phyloP scores from a whole-genome alignment of 768 basidiomycete genomes.

The Tephrocybe sp. region DNA sequence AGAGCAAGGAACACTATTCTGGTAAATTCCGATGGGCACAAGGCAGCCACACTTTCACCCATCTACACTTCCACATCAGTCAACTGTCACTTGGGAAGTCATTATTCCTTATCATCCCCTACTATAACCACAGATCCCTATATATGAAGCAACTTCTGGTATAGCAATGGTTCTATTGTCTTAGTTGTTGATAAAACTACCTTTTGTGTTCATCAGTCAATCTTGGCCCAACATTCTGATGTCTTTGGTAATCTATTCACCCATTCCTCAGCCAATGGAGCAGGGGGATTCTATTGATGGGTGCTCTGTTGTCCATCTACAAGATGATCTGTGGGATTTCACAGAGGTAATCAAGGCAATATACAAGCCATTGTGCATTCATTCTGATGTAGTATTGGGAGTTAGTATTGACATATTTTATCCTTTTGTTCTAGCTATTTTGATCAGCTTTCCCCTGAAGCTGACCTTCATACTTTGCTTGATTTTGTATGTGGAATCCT shows the following conservation, averaged over 20 bases:
- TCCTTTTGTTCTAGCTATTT: slow-evolving; percentile 32
- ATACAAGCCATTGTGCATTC: slow-evolving; percentile 28
- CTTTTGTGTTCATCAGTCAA: slow-evolving; percentile 39
- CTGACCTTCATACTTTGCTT: slow-evolving; percentile 34
- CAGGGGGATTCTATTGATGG: slow-evolving; percentile 31
- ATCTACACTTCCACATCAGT: too few relatives aligned
- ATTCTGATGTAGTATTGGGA: too few relatives aligned
- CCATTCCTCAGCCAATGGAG: slow-evolving; percentile 33
- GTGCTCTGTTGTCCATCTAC: slow-evolving; percentile 33
- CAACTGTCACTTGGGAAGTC: too few relatives aligned
- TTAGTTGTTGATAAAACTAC: slow-evolving; percentile 31
- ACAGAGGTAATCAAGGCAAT: slow-evolving; percentile 34
- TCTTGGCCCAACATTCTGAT: slow-evolving; percentile 39
- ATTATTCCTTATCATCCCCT: too few relatives aligned
- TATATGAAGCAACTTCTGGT: slow-evolving; percentile 32
- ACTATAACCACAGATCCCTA: too few relatives aligned
- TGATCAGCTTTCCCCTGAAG: slow-evolving; percentile 33
- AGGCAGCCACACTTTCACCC: too few relatives aligned
- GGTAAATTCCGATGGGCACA: too few relatives aligned
- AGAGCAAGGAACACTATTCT: too few relatives aligned
- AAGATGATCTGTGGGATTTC: slow-evolving; percentile 35
- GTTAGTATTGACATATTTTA: too few relatives aligned
- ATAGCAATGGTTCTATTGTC: slow-evolving; percentile 38
- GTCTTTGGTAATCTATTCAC: slow-evolving; percentile 38
- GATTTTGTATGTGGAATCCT: slow-evolving; percentile 41